Percentiles rank a stretch among this genome's conserved stretches.
Conservation (phyloP, 441 rosid species). For the Euphorbia corollata region DNA sequence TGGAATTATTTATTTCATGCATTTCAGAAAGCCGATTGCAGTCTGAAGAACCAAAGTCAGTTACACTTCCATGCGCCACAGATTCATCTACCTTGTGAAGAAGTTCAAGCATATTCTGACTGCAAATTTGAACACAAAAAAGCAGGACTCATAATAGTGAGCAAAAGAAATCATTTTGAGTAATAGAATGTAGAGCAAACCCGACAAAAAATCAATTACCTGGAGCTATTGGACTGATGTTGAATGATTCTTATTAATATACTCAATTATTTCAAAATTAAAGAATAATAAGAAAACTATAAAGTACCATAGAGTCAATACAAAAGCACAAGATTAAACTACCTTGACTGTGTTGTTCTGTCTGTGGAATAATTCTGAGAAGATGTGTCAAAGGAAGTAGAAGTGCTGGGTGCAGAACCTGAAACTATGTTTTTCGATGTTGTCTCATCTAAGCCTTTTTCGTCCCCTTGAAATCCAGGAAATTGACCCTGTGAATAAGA, state of each 20-base stretch:
- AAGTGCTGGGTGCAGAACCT: conserved; percentile 31
- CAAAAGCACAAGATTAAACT: conserved; percentile 16
- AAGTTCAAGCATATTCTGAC: conserved; percentile 85
- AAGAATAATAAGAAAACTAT: not conserved
- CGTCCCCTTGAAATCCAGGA: conserved; percentile 36
- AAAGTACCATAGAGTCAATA: not conserved
- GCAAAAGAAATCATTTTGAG: not conserved
- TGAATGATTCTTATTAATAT: not conserved
- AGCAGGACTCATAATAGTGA: not conserved
- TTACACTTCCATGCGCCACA: conserved; percentile 37
- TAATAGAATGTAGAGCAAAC: not conserved
- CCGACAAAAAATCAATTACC: not conserved
- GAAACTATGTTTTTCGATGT: conserved; percentile 33
- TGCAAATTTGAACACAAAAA: conserved; percentile 23
- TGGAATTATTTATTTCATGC: conserved; percentile 43
- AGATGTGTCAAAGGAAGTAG: conserved; percentile 36
- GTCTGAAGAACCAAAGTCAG: conserved; percentile 39
- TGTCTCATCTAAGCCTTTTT: conserved; percentile 30
- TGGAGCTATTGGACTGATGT: not conserved
- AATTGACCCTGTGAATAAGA: conserved; percentile 28
- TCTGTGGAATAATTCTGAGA: conserved; percentile 33
- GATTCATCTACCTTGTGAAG: conserved; percentile 77
- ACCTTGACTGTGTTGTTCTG: conserved; percentile 50
- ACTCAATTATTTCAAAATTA: not conserved
- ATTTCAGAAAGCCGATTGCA: conserved; percentile 35